These are phyloP conservation scores for Ceratocystis lukuohia DNA, from an alignment of 2,329 filamentous ascomycete species.

Conservation along the genomic window DNA sequence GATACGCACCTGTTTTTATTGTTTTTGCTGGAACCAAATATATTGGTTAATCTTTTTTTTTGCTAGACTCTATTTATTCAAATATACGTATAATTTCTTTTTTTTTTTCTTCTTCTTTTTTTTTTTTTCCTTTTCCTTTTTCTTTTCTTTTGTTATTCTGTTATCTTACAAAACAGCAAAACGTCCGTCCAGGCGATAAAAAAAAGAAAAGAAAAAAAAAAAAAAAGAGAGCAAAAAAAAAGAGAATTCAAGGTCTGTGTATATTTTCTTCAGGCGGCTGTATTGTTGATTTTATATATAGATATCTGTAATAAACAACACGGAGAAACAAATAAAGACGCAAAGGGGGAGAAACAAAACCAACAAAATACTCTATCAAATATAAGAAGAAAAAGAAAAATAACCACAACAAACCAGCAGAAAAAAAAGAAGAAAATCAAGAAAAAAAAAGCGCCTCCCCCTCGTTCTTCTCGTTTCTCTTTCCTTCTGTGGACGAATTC, in stretches of 20 bases:
- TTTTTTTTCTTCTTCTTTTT: not conserved
- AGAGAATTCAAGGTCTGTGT: no score
- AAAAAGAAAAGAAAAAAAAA: not conserved
- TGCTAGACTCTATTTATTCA: not conserved
- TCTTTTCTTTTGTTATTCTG: not conserved
- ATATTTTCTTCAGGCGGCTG: no score
- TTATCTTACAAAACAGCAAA: not conserved
- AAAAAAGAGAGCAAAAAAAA: not conserved
- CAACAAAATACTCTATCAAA: constrained; percentile 6
- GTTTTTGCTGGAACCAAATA: not conserved
- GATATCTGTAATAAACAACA: not conserved
- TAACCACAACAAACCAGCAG: not conserved
- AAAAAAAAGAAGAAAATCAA: constrained; percentile 15
- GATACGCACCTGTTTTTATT: not conserved
- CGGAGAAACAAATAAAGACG: not conserved
- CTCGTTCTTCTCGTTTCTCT: not conserved
- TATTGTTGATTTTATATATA: not conserved
- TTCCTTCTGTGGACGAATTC: not conserved
- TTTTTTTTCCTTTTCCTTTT: accelerated
- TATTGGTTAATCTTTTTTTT: not conserved
- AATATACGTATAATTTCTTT: not conserved
- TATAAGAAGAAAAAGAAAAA: constrained; percentile 5
- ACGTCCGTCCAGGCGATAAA: not conserved
- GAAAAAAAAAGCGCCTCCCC: constrained; percentile 4
- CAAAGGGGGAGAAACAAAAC: not conserved